Percentiles rank a stretch among this genome's conserved stretches.
These are phyloP conservation scores for Phytophthora cactorum DNA, from an alignment of 352 stramenopile genomes.

Conservation along the genomic window DNA sequence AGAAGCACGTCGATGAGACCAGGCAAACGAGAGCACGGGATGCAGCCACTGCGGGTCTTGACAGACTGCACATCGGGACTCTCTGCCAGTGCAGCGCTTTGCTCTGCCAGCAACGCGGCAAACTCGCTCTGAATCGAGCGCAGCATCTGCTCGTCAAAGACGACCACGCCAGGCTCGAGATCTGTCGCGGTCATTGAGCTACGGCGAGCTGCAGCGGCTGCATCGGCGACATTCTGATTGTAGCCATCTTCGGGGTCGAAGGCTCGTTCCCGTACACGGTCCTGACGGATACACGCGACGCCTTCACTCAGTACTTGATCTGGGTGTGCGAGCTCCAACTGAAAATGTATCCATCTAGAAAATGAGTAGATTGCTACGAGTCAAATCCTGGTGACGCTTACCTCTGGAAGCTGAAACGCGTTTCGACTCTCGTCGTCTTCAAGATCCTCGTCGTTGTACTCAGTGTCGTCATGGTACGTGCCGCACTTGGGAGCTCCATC, in stretches of 20 bases:
- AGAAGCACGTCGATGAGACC: slow-evolving; percentile 53
- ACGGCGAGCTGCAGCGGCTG: not conserved
- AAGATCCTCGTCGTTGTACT: slow-evolving; percentile 43
- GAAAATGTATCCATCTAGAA: not conserved
- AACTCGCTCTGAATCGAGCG: slow-evolving; percentile 64
- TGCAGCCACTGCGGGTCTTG: slow-evolving; percentile 47
- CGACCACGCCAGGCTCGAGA: slow-evolving; percentile 36
- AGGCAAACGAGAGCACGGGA: slow-evolving; percentile 56
- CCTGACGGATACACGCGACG: slow-evolving; percentile 71
- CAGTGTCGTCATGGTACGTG: slow-evolving; percentile 56
- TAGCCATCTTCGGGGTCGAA: slow-evolving; percentile 31
- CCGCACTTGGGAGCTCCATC: slow-evolving; percentile 80
- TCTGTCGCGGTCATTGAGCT: slow-evolving; percentile 23
- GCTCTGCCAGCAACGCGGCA: slow-evolving; percentile 38
- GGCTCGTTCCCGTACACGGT: slow-evolving; percentile 57
- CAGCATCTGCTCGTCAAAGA: slow-evolving; percentile 72
- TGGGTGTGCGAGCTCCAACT: slow-evolving; percentile 75
- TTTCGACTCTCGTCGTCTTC: slow-evolving; percentile 37
- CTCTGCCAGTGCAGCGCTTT: slow-evolving; percentile 28
- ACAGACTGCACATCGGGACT: slow-evolving; percentile 11
- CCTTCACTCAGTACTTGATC: slow-evolving; percentile 81
- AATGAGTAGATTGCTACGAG: not conserved
- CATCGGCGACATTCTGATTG: slow-evolving; percentile 20
- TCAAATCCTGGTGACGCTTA: slow-evolving; percentile 8
- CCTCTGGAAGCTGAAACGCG: slow-evolving; percentile 73